Conservation (phyloP, 257 asterid genomes). For the Solanum neorickii region DNA sequence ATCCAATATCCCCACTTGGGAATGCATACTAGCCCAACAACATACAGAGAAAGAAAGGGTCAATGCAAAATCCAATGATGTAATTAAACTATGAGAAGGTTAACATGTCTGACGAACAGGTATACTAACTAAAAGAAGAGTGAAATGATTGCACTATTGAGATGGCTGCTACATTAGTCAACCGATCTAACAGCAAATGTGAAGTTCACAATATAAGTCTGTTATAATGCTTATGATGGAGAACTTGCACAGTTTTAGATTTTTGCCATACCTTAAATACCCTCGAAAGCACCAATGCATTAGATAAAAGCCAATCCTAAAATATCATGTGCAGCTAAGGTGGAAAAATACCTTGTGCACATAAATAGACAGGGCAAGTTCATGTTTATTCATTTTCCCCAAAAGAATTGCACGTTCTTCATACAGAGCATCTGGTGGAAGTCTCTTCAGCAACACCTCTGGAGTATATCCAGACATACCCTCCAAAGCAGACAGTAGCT, state of each 20-base stretch:
- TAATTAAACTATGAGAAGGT: neutral
- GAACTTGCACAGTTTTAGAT: neutral
- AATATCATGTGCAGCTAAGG: neutral
- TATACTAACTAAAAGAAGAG: neutral
- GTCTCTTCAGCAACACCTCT: constrained; percentile 65
- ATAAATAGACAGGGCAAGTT: constrained; percentile 87
- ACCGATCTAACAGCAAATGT: neutral
- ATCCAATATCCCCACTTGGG: neutral
- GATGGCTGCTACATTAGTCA: neutral
- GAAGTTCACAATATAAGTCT: neutral
- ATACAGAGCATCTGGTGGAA: constrained; percentile 77
- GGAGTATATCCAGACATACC: constrained; percentile 81
- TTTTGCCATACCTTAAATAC: neutral
- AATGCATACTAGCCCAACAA: neutral
- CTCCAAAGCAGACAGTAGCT: constrained; percentile 80
- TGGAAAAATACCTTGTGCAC: constrained; percentile 63
- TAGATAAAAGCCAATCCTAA: neutral
- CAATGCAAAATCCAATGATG: neutral
- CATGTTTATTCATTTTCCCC: constrained; percentile 95
- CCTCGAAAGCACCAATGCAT: neutral
- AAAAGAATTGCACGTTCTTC: constrained; percentile 90
- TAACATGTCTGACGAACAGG: neutral
- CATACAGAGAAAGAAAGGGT: neutral
- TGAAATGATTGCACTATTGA: neutral
- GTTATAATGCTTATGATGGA: neutral